Conservation (phyloP, 2,329 filamentous ascomycete species). For the Penicillium sclerotiorum region DNA sequence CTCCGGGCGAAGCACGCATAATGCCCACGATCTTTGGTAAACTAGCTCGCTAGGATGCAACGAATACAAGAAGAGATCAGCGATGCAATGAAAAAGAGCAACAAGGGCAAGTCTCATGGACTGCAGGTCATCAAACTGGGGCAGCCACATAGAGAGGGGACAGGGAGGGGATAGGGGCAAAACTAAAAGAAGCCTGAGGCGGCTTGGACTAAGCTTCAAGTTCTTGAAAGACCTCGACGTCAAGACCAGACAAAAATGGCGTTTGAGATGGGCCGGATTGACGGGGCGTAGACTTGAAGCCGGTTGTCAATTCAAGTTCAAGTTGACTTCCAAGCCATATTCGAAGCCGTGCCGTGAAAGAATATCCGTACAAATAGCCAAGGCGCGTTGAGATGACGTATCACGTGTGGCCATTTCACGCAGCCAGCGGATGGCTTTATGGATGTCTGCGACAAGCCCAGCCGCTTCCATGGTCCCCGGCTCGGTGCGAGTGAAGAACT, state of each 20-base stretch:
- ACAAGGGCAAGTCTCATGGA: too few species aligned
- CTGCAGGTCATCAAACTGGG: too few species aligned
- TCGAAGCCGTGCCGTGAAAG: conserved; percentile 24
- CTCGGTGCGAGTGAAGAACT: conserved; percentile 37
- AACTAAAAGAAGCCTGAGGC: too few species aligned
- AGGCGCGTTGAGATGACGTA: conserved; percentile 37
- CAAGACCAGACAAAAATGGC: background rate
- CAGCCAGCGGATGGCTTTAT: conserved; percentile 42
- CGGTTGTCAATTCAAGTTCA: conserved; percentile 10
- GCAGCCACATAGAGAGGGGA: background rate
- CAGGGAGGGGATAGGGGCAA: background rate
- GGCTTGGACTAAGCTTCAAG: background rate
- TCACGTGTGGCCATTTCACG: conserved; percentile 39
- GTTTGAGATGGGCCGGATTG: too few species aligned
- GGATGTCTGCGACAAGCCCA: conserved; percentile 30
- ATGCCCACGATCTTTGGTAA: background rate
- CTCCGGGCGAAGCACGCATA: background rate
- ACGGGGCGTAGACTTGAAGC: background rate
- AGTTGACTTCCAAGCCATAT: conserved; percentile 8
- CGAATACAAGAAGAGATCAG: background rate
- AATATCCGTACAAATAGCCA: conserved; percentile 33
- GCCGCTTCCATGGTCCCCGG: conserved; percentile 33
- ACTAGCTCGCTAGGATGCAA: background rate
- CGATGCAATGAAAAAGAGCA: background rate
- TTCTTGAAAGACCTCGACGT: conserved; percentile 46